phyloP scores from a whole-genome alignment of 352 stramenopile genomes.

The Globisporangium polare region DNA sequence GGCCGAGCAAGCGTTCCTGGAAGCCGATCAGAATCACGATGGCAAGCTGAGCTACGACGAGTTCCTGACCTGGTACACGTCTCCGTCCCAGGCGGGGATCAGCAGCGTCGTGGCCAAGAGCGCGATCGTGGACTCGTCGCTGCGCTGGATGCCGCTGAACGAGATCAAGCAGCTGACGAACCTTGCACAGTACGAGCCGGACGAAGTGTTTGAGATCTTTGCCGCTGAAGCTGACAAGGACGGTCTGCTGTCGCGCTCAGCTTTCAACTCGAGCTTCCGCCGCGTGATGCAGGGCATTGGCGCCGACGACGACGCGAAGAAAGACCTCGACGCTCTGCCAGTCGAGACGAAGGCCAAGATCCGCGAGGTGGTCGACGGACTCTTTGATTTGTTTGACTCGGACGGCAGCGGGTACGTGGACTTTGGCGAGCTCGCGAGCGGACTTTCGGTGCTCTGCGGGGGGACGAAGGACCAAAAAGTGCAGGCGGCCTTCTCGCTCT shows the following conservation, averaged over 20 bases:
- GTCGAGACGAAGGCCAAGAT: constrained; percentile 41
- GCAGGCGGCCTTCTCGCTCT: constrained; percentile 77
- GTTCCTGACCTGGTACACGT: constrained; percentile 86
- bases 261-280: constrained; percentile 78
- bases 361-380: constrained; percentile 49
- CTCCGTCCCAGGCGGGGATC: constrained; percentile 59
- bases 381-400: constrained; percentile 83
- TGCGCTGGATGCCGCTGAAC: constrained; percentile 81
- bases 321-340: constrained; percentile 11
- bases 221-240: constrained; percentile 69
- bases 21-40: constrained; percentile 77
- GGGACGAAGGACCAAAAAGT: constrained; percentile 87
- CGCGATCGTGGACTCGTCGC: constrained; percentile 65
- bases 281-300: constrained; percentile 45
- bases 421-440: constrained; percentile 80
- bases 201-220: constrained; percentile 88
- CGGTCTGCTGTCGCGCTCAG: constrained; percentile 60
- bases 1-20: constrained; percentile 79
- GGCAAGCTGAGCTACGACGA: constrained; percentile 86
- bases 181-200: constrained; percentile 65
- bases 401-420: constrained; percentile 74
- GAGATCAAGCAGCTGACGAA: constrained; percentile 83
- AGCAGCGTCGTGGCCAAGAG: constrained; percentile 68
- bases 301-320: constrained; percentile 8
- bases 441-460: constrained; percentile 76